Conservation (phyloP, 805 yeast species). For the baker's yeast (Saccharomyces cerevisiae) region DNA sequence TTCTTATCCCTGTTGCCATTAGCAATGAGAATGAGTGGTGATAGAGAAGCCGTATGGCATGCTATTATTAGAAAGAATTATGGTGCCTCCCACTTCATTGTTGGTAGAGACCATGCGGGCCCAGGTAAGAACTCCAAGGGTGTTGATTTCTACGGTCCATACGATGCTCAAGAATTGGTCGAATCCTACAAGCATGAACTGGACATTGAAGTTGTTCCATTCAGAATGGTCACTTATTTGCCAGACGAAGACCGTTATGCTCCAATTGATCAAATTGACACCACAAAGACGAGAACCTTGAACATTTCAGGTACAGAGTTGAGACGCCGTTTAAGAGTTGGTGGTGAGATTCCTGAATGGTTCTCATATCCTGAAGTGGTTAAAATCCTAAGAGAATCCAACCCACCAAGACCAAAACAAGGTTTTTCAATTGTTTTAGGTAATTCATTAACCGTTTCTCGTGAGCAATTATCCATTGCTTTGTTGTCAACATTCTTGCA, state of each 20-base stretch:
- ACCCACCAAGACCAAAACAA: slow-evolving; percentile 85
- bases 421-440: slow-evolving; percentile 75
- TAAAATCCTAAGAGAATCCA: slow-evolving; percentile 77
- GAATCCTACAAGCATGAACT: slow-evolving; percentile 68
- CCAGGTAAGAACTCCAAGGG: slow-evolving; percentile 88
- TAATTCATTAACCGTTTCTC: slow-evolving; percentile 51
- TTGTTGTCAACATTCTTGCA: slow-evolving; percentile 86
- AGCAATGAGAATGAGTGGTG: slow-evolving; percentile 99
- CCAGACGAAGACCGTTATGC: slow-evolving; percentile 94
- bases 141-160: slow-evolving; percentile 91
- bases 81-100: slow-evolving; percentile 95
- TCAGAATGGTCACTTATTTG: slow-evolving; percentile 91
- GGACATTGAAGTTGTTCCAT: slow-evolving; percentile 86
- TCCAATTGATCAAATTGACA: slow-evolving; percentile 84
- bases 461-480: slow-evolving; percentile 67
- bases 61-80: slow-evolving; percentile 92
- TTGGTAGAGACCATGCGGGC: slow-evolving; percentile 97
- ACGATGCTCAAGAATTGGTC: slow-evolving; percentile 89
- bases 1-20: slow-evolving; percentile 78
- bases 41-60: slow-evolving; percentile 97
- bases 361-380: slow-evolving; percentile 96
- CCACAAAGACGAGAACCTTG: slow-evolving; percentile 63
- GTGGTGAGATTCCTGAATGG: slow-evolving; percentile 90
- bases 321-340: slow-evolving; percentile 77
- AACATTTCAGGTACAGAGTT: slow-evolving; percentile 93